Percentiles rank a stretch among this genome's conserved stretches.
phyloP scores from a whole-genome alignment of 2,329 filamentous ascomycete species.

The Scolecobasidium constrictum region DNA sequence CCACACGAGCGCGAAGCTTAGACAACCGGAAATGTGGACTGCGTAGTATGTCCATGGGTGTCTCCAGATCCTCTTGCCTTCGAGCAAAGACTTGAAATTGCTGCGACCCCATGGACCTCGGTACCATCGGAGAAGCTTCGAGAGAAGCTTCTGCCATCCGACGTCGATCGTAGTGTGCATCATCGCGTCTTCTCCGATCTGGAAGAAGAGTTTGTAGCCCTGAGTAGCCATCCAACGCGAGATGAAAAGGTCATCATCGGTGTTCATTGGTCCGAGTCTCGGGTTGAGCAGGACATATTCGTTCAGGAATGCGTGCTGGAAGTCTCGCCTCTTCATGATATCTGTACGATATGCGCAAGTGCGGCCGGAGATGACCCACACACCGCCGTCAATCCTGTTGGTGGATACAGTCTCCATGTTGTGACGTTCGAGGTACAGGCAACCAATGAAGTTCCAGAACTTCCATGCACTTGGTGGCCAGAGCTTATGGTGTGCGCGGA shows the following conservation, averaged over 20 bases:
- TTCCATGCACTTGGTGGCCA: slow-evolving; percentile 3
- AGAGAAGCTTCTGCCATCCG: slow-evolving; percentile 32
- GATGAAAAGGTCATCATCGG: slow-evolving; percentile 32
- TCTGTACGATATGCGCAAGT: slow-evolving; percentile 16
- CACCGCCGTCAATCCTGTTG: slow-evolving; percentile 21
- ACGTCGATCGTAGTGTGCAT: slow-evolving; percentile 40
- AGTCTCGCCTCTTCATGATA: slow-evolving; percentile 16
- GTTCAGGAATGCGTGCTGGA: slow-evolving; percentile 12
- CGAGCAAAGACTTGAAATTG: slow-evolving; percentile 15
- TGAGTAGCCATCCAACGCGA: slow-evolving; percentile 39
- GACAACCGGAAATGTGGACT: slow-evolving; percentile 41
- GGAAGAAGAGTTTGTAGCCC: slow-evolving; percentile 41
- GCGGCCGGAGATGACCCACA: slow-evolving; percentile 22
- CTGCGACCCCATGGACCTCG: slow-evolving; percentile 41
- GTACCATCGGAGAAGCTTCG: slow-evolving; percentile 41
- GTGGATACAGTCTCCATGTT: slow-evolving; percentile 23
- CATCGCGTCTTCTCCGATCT: slow-evolving; percentile 36
- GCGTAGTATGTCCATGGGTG: slow-evolving; percentile 45
- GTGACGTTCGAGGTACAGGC: slow-evolving; percentile 21
- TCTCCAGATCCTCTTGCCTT: slow-evolving; percentile 26
- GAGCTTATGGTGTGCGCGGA: slow-evolving; percentile 7
- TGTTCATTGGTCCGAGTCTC: slow-evolving; percentile 12
- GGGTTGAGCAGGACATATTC: slow-evolving; percentile 13
- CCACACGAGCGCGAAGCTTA: slow-evolving; percentile 46
- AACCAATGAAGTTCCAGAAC: slow-evolving; percentile 18